These are phyloP conservation scores for Dryas octopetala DNA, from an alignment of 306 rosid species.

Conservation along the genomic window DNA sequence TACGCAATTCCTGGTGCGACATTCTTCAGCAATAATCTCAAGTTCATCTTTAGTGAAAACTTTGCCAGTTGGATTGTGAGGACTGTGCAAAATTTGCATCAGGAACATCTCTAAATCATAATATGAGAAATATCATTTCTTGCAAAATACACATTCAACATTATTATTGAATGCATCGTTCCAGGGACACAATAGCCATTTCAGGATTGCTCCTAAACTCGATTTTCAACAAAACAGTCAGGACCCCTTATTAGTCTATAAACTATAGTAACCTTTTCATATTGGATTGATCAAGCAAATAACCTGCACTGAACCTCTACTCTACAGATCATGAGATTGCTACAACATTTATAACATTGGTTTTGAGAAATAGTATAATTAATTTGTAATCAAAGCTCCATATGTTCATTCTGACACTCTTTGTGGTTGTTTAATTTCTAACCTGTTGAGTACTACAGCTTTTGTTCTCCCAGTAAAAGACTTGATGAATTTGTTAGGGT, in stretches of 20 bases:
- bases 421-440: conserved; percentile 18
- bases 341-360: not conserved
- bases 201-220: not conserved
- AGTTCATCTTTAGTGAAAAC: conserved; percentile 82
- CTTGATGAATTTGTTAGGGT: conserved; percentile 51
- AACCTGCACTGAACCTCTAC: not conserved
- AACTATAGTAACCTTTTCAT: conserved; percentile 10
- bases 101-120: conserved; percentile 33
- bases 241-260: not conserved
- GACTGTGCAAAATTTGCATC: conserved; percentile 51
- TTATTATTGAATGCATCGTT: too few relatives aligned
- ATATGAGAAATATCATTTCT: conserved; percentile 14
- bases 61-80: conserved; percentile 95
- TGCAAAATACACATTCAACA: too few relatives aligned
- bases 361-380: not conserved
- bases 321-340: not conserved
- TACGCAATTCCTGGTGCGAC: conserved; percentile 52
- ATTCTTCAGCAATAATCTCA: conserved; percentile 67
- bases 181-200: not conserved
- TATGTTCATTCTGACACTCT: too few relatives aligned
- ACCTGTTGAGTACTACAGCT: conserved; percentile 82
- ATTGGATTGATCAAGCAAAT: not conserved
- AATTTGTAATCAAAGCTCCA: too few relatives aligned
- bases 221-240: not conserved
- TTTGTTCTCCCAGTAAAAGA: conserved; percentile 70